These are phyloP conservation scores for Heliamphora exappendiculata DNA, from an alignment of 148 eudicot species.

Conservation along the genomic window DNA sequence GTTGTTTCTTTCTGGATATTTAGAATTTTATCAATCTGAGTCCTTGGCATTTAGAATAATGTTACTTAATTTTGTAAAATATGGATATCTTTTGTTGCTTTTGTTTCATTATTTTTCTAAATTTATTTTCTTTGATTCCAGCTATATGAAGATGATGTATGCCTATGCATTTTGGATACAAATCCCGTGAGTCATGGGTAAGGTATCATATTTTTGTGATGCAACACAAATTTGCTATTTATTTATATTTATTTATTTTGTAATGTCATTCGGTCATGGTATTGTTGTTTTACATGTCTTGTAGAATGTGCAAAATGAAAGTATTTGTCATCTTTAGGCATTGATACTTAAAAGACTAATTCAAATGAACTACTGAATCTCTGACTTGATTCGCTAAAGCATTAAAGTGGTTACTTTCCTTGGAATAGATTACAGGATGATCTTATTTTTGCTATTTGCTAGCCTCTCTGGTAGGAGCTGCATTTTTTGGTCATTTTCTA, in stretches of 20 bases:
- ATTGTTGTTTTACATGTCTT: not conserved
- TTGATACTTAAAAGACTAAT: not conserved
- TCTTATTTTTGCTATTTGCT: no score
- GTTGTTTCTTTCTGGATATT: not conserved
- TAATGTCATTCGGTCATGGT: not conserved
- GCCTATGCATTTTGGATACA: constrained; percentile 91
- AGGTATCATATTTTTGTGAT: constrained; percentile 62
- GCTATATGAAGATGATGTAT: constrained; percentile 84
- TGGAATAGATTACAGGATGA: no score
- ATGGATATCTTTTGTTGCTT: not conserved
- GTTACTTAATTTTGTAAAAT: not conserved
- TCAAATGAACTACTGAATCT: no score
- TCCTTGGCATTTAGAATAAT: not conserved
- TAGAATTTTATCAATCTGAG: not conserved
- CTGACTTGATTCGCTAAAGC: no score
- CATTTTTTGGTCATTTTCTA: not conserved
- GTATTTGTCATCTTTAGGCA: not conserved
- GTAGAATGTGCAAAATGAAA: not conserved
- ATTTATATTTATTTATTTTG: no score
- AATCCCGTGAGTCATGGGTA: constrained; percentile 95
- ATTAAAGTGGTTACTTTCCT: no score
- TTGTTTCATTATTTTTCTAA: not conserved
- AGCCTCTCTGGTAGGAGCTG: no score
- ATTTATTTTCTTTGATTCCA: constrained; percentile 25
- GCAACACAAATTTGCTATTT: constrained; percentile 6